phyloP scores from a whole-genome alignment of 225 moss, liverwort and hornwort genomes.

The Physcomitrium patens region DNA sequence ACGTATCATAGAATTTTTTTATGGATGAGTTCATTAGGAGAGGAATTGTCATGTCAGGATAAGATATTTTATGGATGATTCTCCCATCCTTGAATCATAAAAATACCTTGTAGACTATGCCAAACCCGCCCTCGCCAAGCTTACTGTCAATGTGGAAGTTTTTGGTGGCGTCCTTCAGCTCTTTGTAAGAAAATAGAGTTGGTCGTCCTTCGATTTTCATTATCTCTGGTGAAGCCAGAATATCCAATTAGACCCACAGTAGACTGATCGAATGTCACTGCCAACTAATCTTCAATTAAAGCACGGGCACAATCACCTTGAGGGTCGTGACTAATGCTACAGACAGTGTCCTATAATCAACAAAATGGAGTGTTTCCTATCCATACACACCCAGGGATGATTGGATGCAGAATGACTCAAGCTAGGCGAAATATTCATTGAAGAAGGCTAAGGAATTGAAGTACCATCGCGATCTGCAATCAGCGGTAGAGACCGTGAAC shows the following conservation, averaged over 20 bases:
- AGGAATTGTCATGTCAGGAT: neutral
- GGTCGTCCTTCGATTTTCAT: slow-evolving; percentile 33
- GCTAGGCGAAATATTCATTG: no score
- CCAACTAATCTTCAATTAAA: neutral
- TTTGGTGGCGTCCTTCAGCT: slow-evolving; percentile 27
- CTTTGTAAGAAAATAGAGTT: slow-evolving; percentile 23
- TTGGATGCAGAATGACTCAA: neutral
- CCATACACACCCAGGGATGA: neutral
- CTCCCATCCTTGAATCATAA: neutral
- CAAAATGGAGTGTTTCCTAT: neutral
- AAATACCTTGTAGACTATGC: slow-evolving; percentile 35
- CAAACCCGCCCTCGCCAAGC: slow-evolving; percentile 37
- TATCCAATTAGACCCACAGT: neutral
- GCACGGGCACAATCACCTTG: neutral
- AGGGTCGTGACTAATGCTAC: no score
- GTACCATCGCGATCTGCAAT: slow-evolving; percentile 29
- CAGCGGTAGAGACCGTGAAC: slow-evolving; percentile 1
- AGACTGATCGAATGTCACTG: neutral
- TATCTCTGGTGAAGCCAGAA: slow-evolving; percentile 17
- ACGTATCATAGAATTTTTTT: neutral
- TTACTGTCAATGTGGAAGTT: slow-evolving; percentile 31
- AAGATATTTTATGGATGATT: neutral
- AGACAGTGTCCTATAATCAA: neutral
- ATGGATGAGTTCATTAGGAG: neutral
- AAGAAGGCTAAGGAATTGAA: neutral